These are phyloP conservation scores for Fremontodendron californicum DNA, from an alignment of 345 rosid species.

Conservation along the genomic window DNA sequence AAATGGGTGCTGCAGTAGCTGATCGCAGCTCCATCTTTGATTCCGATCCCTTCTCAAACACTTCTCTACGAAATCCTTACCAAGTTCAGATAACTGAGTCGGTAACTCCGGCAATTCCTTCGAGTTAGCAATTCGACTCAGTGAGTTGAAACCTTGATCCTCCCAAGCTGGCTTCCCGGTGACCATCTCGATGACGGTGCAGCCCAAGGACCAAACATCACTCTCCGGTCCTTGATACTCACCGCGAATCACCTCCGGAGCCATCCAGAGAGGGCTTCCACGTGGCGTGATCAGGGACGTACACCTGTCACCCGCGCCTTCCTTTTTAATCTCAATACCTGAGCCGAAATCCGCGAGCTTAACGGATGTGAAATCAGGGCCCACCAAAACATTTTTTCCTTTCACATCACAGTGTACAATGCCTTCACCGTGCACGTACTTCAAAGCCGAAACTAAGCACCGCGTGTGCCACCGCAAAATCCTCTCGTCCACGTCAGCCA, in stretches of 20 bases:
- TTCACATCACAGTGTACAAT: constrained; percentile 79
- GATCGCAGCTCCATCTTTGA: constrained; percentile 69
- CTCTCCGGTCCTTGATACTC: constrained; percentile 77
- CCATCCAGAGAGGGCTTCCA: constrained; percentile 93
- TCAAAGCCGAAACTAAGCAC: constrained; percentile 60
- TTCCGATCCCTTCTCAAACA: constrained; percentile 51
- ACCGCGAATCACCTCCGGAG: constrained; percentile 74
- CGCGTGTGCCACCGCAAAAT: constrained; percentile 37
- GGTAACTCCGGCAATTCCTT: constrained; percentile 48
- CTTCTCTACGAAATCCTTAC: constrained; percentile 58
- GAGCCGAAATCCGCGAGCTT: constrained; percentile 86
- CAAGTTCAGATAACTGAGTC: constrained; percentile 38
- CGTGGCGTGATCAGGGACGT: constrained; percentile 36
- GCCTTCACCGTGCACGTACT: constrained; percentile 50
- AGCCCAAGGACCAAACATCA: constrained; percentile 81
- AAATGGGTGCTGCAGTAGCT: constrained; percentile 64
- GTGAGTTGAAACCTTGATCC: constrained; percentile 47
- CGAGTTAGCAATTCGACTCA: constrained; percentile 57
- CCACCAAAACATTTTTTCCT: constrained; percentile 55
- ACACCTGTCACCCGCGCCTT: neutral
- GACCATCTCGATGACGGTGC: constrained; percentile 69
- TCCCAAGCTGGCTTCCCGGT: constrained; percentile 76
- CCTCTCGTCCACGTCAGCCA: constrained; percentile 30
- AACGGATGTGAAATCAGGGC: constrained; percentile 22
- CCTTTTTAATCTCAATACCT: constrained; percentile 21